A percentile compares a stretch with the other conserved stretches of the same genome.
Conservation (phyloP, 2,329 filamentous ascomycete species). For the Paradendryphiella salina region DNA sequence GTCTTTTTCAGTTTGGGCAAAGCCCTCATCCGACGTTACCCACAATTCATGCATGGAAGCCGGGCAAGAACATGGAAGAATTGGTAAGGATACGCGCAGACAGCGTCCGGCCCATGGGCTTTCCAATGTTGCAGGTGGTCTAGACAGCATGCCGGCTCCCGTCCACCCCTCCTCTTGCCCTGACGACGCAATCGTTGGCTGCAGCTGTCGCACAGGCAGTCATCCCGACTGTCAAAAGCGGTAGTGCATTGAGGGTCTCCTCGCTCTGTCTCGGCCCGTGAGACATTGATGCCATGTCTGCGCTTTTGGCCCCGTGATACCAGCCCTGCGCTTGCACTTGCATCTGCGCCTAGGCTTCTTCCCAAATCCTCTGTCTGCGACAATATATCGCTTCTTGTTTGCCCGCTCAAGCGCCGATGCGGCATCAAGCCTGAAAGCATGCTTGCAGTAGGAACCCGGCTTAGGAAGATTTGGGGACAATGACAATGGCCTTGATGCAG, state of each 20-base stretch:
- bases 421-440: constrained; percentile 35
- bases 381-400: constrained; percentile 35
- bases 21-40: constrained; percentile 2
- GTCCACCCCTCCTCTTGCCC: constrained; percentile 16
- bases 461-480: constrained; percentile 30
- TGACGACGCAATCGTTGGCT: constrained; percentile 29
- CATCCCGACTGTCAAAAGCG: constrained; percentile 21
- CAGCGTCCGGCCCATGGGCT: constrained; percentile 10
- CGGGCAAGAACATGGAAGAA: constrained; percentile 19
- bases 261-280: constrained; percentile 18
- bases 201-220: constrained; percentile 30
- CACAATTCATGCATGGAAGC: constrained; percentile 27
- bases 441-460: constrained; percentile 41
- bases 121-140: constrained; percentile 23
- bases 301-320: constrained; percentile 22
- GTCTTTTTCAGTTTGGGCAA: not conserved
- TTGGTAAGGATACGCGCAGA: not conserved
- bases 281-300: constrained; percentile 16
- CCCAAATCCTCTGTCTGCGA: constrained; percentile 9
- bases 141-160: constrained; percentile 33
- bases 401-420: constrained; percentile 23
- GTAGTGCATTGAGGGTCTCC: constrained; percentile 26
- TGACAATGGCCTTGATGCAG: constrained; percentile 30
- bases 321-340: constrained; percentile 12
- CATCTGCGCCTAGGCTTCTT: constrained; percentile 1